These are phyloP conservation scores for Hypoxylon sp. DNA, from an alignment of 2,329 filamentous ascomycete species.

Conservation along the genomic window DNA sequence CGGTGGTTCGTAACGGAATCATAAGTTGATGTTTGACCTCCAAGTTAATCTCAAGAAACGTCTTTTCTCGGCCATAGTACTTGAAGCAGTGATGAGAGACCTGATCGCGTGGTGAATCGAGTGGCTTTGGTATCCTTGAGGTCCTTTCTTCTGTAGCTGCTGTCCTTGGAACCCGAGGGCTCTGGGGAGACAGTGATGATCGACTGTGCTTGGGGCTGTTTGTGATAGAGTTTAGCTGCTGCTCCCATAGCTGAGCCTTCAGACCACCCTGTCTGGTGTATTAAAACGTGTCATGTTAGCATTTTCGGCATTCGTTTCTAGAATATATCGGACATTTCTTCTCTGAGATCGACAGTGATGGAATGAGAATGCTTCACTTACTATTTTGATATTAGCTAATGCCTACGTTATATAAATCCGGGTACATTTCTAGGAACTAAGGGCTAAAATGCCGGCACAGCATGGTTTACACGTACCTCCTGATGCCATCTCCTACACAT, in stretches of 20 bases:
- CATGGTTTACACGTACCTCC: no score
- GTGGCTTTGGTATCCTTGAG: not conserved
- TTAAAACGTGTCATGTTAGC: no score
- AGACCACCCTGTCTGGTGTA: not conserved
- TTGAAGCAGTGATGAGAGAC: not conserved
- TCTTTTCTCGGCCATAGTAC: not conserved
- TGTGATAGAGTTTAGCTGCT: not conserved
- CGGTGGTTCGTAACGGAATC: not conserved
- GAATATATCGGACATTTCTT: no score
- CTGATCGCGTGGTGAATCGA: not conserved
- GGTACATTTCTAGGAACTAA: no score
- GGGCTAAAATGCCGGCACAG: no score
- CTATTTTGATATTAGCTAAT: no score
- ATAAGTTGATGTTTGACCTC: slow-evolving; percentile 10
- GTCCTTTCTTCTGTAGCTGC: not conserved
- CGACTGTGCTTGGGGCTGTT: not conserved
- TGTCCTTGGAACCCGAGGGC: not conserved
- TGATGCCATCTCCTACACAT: not conserved
- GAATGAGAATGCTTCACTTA: no score
- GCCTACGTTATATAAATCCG: no score
- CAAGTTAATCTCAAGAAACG: not conserved
- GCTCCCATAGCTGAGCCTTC: not conserved
- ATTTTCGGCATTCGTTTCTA: no score
- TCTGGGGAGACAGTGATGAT: not conserved
- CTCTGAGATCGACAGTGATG: no score